Conservation (phyloP, 2,329 filamentous ascomycete species). For the Alternaria consortialis region DNA sequence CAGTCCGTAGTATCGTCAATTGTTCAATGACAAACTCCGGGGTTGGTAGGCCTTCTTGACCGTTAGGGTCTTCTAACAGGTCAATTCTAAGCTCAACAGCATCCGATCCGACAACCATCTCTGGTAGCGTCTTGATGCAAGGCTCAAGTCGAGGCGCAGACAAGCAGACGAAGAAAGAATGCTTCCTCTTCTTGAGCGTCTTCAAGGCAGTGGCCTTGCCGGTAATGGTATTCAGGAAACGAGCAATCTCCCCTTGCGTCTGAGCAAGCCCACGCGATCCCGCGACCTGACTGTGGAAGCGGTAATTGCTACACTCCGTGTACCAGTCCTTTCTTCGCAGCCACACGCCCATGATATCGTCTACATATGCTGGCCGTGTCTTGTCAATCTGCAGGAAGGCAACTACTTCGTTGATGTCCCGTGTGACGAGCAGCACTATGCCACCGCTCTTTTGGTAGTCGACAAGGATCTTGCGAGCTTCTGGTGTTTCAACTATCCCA, state of each 20-base stretch:
- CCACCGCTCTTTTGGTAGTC: constrained; percentile 80
- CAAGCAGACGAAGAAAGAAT: constrained; percentile 92
- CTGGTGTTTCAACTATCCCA: constrained; percentile 86
- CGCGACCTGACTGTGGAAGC: constrained; percentile 83
- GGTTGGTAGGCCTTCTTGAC: constrained; percentile 65
- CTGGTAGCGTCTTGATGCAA: constrained; percentile 70
- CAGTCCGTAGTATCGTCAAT: constrained; percentile 77
- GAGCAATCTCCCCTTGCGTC: constrained; percentile 73
- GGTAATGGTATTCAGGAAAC: constrained; percentile 75
- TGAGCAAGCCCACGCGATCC: constrained; percentile 60
- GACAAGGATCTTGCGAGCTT: constrained; percentile 77
- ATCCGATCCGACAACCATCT: constrained; percentile 84
- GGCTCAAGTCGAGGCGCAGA: constrained; percentile 79
- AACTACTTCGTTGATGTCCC: constrained; percentile 87
- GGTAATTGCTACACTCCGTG: constrained; percentile 89
- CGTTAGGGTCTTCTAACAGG: constrained; percentile 77
- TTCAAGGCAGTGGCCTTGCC: constrained; percentile 66
- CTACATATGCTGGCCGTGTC: constrained; percentile 88
- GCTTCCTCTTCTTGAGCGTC: constrained; percentile 68
- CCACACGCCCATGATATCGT: constrained; percentile 92
- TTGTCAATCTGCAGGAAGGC: constrained; percentile 89
- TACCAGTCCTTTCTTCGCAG: constrained; percentile 89
- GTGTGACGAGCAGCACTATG: constrained; percentile 84
- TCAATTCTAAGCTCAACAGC: constrained; percentile 96
- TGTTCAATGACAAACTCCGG: constrained; percentile 83